phyloP scores from a whole-genome alignment of 2,329 filamentous ascomycete genomes.

The Pseudovirgaria hyperparasitica region DNA sequence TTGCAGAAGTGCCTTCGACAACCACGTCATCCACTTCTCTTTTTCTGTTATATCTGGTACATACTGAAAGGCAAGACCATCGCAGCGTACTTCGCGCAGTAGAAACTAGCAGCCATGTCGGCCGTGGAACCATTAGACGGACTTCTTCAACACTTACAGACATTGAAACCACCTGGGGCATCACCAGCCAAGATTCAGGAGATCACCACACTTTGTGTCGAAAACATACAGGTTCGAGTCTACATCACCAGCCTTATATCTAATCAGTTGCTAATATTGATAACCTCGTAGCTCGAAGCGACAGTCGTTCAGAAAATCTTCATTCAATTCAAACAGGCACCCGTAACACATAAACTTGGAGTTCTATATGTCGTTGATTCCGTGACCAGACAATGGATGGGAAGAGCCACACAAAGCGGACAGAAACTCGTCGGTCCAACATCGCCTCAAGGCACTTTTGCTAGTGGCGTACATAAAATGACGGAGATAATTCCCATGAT shows the following conservation, averaged over 20 bases:
- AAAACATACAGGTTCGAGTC: constrained; percentile 25
- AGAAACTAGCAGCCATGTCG: constrained; percentile 35
- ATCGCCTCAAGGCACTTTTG: constrained; percentile 83
- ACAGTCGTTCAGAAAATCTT: constrained; percentile 92
- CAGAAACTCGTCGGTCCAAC: constrained; percentile 63
- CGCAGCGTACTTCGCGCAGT: no score
- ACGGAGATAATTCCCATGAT: constrained; percentile 86
- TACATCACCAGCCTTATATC: constrained; percentile 6
- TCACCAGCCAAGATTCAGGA: constrained; percentile 83
- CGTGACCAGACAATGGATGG: constrained; percentile 97
- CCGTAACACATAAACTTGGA: constrained; percentile 91
- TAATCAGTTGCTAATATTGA: constrained; percentile 14
- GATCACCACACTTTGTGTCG: constrained; percentile 77
- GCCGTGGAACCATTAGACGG: constrained; percentile 84
- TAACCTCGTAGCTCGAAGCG: constrained; percentile 71
- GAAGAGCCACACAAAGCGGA: constrained; percentile 77
- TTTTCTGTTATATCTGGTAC: no score
- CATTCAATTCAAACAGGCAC: constrained; percentile 92
- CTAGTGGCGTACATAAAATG: constrained; percentile 90
- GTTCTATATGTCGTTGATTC: constrained; percentile 99
- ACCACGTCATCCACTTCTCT: no score
- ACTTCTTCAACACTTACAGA: constrained; percentile 82
- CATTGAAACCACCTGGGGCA: constrained; percentile 83
- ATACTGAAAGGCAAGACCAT: no score
- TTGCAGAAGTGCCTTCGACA: no score